Evolutionary conservation across 2,329 filamentous ascomycete species (phyloP), one percentile per base, ranked within the genome.

Genomic region (Aspergillus sp.): DNA sequence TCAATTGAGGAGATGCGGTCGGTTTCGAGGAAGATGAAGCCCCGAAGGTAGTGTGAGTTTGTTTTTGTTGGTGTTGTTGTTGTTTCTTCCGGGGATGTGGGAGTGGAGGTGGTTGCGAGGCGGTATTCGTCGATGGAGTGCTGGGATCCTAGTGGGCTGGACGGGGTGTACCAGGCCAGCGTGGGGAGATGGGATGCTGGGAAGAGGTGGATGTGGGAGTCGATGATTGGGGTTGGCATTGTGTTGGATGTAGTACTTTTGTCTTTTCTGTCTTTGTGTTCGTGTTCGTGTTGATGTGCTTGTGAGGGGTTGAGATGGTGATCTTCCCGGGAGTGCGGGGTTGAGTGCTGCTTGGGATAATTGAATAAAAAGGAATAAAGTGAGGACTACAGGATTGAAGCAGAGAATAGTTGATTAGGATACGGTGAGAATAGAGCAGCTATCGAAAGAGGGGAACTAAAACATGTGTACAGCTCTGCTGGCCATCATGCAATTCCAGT

Each of bases 131-230:
- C 75, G 52, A 90, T 70, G 1, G 88, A 88, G 74, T 88, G 86
- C 66, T 88, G 86, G 54, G 83, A 83, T 53, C 84, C 82, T 54
- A 96, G 81, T 4, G 86, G 82, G 70, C 83, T 77, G 50, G 81
- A 78, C 5, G 85, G 78, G 3, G 75, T 83, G 78, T 86, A 85
- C 92, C 92, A 96, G 60, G 85, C 79, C 64, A 96, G 85, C 41
- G 85, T 84, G 57, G 82, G 72, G 55, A 90, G 72, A 69, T 94
- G 90, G 56, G 84, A 83, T 49, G 81, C 76, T 48, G 91, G 90
- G 81, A 87, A 96, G 71, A 97, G 87, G 79, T 97, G 93, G 77
- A 97, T 89, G 81, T 97, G 94, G 41, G 91, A 89, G 81, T 97
- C 93, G 76, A 97, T 86, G 71, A 96, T 88, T 27, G 85, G 74